Evolutionary conservation across 805 yeast genomes (phyloP), one percentile per base, ranked within the genome.

Genomic region (Pichia exigua): DNA sequence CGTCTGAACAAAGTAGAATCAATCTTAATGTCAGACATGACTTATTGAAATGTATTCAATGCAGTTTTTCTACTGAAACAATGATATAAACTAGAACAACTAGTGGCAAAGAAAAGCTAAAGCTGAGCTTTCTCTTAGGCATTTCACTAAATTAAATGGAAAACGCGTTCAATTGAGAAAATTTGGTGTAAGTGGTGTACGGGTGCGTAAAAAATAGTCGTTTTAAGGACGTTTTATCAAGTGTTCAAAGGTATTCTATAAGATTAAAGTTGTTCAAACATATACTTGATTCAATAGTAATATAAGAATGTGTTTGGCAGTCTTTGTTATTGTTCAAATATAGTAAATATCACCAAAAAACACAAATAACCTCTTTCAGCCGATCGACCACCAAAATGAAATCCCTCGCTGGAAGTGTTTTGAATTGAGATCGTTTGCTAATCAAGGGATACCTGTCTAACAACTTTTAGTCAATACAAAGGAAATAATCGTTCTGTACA

Each of bases 1-100:
- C 75, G 75, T 61, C 77, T 77, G 67, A 83, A 83, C 24, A 72
- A 64, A 15, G 65, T 57, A 22, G 74, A 67, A 59, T 83, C 86
- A 52, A 83, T 77, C 48, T 70, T 71, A 28, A 82, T 82, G 46
- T 81, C 86, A 11, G 83, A 65, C 87, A 83, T 82, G 7, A n/a
- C 22, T 18, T 18, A 10, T 10, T 27, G 2, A 27, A 17, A 17
- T 20, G n/a, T 15, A 42, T n/a, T 42, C 26, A 26, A 20, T 20
- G 3, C 24, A 12, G 5, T 12, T 4, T n/a, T 35, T 35, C 39
- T 35, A 35, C n/a, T 30, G 35, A 30, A n/a, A 3, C 7, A n/a
- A 17, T n/a, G 20, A 35, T 17, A 17, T 20, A 7, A 35, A 2
- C 2, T 32, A 13, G 12, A 35, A n/a, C 10, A 17, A 35, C 7